phyloP scores from a whole-genome alignment of 2,329 filamentous ascomycete genomes.

The Botryotinia convoluta region DNA sequence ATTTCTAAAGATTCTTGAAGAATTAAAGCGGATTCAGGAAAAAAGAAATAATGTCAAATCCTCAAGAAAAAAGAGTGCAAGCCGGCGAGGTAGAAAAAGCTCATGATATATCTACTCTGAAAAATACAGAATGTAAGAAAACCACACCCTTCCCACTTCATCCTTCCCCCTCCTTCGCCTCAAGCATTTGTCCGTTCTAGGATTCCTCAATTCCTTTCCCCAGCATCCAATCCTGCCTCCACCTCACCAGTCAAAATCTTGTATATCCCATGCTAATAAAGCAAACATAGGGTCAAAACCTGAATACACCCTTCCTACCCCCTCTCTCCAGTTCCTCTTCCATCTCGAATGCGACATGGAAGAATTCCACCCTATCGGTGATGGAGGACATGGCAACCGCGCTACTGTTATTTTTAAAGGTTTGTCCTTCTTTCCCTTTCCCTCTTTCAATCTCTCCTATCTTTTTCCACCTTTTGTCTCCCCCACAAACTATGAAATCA shows the following conservation, averaged over 20 bases:
- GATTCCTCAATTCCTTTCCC: no score
- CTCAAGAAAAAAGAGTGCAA: neutral
- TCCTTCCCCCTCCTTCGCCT: no score
- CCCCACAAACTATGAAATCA: neutral
- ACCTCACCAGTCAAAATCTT: neutral
- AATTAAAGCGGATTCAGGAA: neutral
- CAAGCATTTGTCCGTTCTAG: no score
- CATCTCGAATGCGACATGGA: slow-evolving; percentile 10
- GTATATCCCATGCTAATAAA: neutral
- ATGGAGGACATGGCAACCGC: slow-evolving; percentile 2
- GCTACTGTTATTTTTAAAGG: neutral
- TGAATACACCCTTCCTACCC: neutral
- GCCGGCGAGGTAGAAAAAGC: slow-evolving; percentile 8
- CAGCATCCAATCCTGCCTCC: neutral
- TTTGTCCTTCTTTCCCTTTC: neutral
- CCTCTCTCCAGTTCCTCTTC: slow-evolving; percentile 2
- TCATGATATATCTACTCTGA: neutral
- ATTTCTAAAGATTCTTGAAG: neutral
- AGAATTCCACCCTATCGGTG: neutral
- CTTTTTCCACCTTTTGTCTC: neutral
- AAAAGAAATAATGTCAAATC: neutral
- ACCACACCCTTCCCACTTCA: no score
- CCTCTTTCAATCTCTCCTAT: neutral
- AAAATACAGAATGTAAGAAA: slow-evolving; percentile 4
- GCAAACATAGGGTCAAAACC: neutral